Evolutionary conservation across 2,329 filamentous ascomycete species (phyloP), one percentile per base, ranked within the genome.

Genomic region (Gliomastix tumulicola): DNA sequence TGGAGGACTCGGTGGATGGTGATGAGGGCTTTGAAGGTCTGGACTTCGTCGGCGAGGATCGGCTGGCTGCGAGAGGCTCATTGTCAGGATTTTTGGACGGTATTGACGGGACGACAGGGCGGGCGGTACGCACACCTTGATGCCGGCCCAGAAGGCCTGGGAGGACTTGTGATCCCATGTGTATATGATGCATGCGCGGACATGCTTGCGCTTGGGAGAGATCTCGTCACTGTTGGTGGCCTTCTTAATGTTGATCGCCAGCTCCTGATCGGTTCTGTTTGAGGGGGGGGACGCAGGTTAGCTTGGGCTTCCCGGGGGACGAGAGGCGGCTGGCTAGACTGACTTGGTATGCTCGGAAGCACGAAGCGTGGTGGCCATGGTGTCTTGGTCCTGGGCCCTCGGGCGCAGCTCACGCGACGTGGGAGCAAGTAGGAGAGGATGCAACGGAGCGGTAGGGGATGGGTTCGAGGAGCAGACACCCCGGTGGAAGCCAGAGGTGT

Each of bases 101-200:
- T 45, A 35, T 40, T 39, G 39, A n/a, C 20, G 15, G 20, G n/a
- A n/a, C n/a, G n/a, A n/a, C n/a, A n/a, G n/a, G 25, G 13, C n/a
- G 25, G 13, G 37, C 31, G 31, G 36, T 68, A 74, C 83, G 49
- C 75, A 94, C 84, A 97, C 89, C 79, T 98, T 98, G 76, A 98
- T 94, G 57, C 89, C 90, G 39, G 87, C 80, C 92, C 92, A 98
- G 62, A 98, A 98, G 56, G 89, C 87, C 57, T 80, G 74, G 30
- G 89, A 94, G 46, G 84, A 94, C 68, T 94, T 94, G 69, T 98
- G 88, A 65, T 98, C 92, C 92, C 92, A 98, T 41, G 90, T 97
- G 63, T 97, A 97, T 32, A 98, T 90, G 53, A 98, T 98, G 57
- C 88, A 94, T 61, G 85, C 88, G 56, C 92, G 86, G 40, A 98